phyloP scores from a whole-genome alignment of 345 rosid genomes.

The Brassica napus region Da-Ae NC_063452.1:24155501-24156000 shows the following conservation, averaged over 20 bases:
- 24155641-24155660: constrained; percentile 24
- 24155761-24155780: constrained; percentile 28
- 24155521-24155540: constrained; percentile 22
- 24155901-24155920: no score
- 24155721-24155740: constrained; percentile 19
- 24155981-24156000: no score
- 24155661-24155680: constrained; percentile 40
- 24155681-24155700: not conserved
- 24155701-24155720: constrained; percentile 6
- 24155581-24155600: constrained; percentile 30
- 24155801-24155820: not conserved
- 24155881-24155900: no score
- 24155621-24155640: constrained; percentile 19
- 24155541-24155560: constrained; percentile 23
- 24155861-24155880: no score
- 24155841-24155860: not conserved
- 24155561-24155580: constrained; percentile 31
- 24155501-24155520: constrained; percentile 40
- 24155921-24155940: no score
- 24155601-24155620: constrained; percentile 42
- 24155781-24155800: not conserved
- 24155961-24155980: no score
- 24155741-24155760: constrained; percentile 26
- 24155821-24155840: not conserved
- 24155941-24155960: no score